Evolutionary conservation across 2,329 filamentous ascomycete species (phyloP).

Genomic region (Penicillium sclerotiorum): DNA sequence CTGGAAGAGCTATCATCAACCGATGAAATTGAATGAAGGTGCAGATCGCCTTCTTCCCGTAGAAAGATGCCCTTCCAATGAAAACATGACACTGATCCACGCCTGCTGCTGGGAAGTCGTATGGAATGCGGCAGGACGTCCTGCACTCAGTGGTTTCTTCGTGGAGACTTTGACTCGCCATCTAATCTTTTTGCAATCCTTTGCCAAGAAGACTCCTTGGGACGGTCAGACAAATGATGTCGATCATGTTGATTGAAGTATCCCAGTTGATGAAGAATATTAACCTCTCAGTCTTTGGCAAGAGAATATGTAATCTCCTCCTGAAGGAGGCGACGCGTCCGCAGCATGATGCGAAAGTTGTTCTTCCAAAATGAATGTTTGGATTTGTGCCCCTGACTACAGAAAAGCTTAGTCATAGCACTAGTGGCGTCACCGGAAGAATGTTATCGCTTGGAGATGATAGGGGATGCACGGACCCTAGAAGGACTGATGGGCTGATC

Average conservation of each 20-base stretch:
- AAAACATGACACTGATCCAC: not conserved
- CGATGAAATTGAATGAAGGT: not conserved
- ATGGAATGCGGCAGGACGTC: not conserved
- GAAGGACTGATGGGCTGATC: too few species aligned
- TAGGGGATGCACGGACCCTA: too few species aligned
- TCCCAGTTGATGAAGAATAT: slow-evolving; percentile 25
- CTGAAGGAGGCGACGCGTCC: slow-evolving; percentile 14
- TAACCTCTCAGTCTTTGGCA: slow-evolving; percentile 21
- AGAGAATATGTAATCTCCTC: slow-evolving; percentile 24
- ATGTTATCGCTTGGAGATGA: too few species aligned
- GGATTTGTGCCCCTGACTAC: too few species aligned
- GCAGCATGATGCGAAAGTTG: too few species aligned
- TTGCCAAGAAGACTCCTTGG: not conserved
- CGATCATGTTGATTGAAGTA: slow-evolving; percentile 20
- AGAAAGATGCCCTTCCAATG: not conserved
- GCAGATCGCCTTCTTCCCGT: not conserved
- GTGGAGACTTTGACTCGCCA: not conserved
- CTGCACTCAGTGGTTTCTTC: not conserved
- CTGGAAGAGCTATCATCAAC: not conserved
- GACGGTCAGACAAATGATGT: not conserved
- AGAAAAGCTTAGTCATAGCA: too few species aligned
- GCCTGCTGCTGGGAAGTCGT: not conserved
- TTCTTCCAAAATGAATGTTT: too few species aligned
- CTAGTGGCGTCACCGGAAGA: too few species aligned
- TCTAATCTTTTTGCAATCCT: not conserved